These are phyloP conservation scores for Talaromyces sp. DNA, from an alignment of 2,329 filamentous ascomycete genomes.

Conservation along the genomic window DNA sequence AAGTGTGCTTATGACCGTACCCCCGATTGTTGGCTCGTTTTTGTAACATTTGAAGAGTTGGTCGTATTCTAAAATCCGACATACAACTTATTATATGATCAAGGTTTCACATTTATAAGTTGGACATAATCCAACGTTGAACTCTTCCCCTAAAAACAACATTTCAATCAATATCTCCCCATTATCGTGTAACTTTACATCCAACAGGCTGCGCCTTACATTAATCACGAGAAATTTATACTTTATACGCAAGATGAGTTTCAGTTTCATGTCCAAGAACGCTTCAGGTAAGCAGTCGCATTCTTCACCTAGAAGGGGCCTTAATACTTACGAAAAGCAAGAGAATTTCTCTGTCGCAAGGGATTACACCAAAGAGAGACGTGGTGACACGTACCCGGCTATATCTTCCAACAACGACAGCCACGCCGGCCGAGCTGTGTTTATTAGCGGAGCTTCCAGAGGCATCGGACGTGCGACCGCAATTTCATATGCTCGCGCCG, in stretches of 20 bases:
- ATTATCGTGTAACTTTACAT: no score
- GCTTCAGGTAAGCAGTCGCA: not conserved
- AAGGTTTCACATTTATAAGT: no score
- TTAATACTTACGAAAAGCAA: not conserved
- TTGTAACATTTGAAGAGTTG: no score
- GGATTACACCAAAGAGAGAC: constrained; percentile 21
- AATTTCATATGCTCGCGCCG: constrained; percentile 52
- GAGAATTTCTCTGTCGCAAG: not conserved
- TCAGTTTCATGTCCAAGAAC: not conserved
- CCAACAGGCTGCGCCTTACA: not conserved
- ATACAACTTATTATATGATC: no score
- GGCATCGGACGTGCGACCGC: constrained; percentile 53
- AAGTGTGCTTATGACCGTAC: not conserved
- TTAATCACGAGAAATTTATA: not conserved
- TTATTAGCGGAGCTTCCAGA: constrained; percentile 54
- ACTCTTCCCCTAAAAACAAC: no score
- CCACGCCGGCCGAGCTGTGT: constrained; percentile 38
- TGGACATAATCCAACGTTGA: no score
- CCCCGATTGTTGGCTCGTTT: no score
- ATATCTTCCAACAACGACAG: constrained; percentile 39
- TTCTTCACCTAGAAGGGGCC: not conserved
- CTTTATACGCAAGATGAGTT: no score
- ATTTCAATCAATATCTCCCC: no score
- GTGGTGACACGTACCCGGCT: constrained; percentile 50
- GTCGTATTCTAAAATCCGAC: no score